Conservation (phyloP, 176 grass and related monocot species). For the Bolboschoenus planiculmis region DNA sequence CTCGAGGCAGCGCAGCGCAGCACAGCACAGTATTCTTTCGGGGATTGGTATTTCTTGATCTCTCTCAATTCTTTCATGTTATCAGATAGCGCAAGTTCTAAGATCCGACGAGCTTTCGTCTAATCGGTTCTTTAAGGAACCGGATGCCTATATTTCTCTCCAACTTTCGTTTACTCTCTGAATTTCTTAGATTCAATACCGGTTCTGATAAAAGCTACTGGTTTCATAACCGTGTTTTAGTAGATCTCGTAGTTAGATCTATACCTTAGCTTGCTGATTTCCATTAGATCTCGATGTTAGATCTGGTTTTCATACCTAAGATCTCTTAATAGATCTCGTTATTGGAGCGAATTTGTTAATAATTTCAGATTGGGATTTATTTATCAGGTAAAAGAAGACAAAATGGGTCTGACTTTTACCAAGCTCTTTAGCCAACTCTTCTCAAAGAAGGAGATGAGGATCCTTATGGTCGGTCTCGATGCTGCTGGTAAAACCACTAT, state of each 20-base stretch:
- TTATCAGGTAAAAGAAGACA: constrained; percentile 12
- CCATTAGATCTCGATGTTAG: constrained; percentile 8
- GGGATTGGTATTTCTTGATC: neutral
- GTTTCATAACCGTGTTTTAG: neutral
- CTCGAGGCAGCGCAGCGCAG: neutral
- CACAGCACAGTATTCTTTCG: neutral
- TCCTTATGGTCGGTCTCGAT: constrained; percentile 28
- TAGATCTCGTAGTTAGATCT: constrained; percentile 13
- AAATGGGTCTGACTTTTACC: constrained; percentile 26
- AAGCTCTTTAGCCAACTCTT: constrained; percentile 29
- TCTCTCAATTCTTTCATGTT: neutral
- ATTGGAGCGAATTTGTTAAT: neutral
- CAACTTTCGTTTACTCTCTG: neutral
- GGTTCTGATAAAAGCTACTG: neutral
- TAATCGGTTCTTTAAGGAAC: neutral
- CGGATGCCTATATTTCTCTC: neutral
- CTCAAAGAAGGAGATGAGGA: constrained; percentile 30
- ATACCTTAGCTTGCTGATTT: neutral
- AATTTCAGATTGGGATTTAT: constrained; percentile 2
- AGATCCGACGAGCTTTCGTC: neutral
- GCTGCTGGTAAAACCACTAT: constrained; percentile 27
- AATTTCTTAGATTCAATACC: neutral
- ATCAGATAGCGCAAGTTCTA: neutral
- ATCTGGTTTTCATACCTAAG: neutral
- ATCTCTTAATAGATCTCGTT: constrained; percentile 4